Evolutionary conservation across 371 early-diverging fungal genomes (phyloP).

Genomic region (Parasitella parasitica): DNA sequence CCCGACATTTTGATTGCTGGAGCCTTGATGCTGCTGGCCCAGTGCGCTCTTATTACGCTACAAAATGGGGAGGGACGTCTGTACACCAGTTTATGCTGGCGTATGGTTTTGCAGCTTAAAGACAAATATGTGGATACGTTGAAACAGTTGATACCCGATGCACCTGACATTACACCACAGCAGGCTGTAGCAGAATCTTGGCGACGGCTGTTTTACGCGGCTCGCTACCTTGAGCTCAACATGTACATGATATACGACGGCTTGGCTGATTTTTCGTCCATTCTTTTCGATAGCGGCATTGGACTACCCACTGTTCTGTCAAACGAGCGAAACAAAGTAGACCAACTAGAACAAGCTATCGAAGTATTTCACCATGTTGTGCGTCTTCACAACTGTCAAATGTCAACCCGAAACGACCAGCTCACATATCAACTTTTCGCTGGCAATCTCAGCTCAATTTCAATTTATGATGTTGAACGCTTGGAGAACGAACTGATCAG

Average conservation of each 20-base stretch:
- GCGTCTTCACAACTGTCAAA: constrained; percentile 28
- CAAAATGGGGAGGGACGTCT: constrained; percentile 36
- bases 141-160: not conserved
- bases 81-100: constrained; percentile 37
- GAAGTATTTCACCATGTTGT: constrained; percentile 27
- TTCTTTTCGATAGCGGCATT: constrained; percentile 31
- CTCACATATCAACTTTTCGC: constrained; percentile 27
- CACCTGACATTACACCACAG: not conserved
- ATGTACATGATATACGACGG: constrained; percentile 32
- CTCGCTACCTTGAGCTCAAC: constrained; percentile 32
- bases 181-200: constrained; percentile 38
- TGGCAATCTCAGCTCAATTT: constrained; percentile 21
- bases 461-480: constrained; percentile 22
- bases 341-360: constrained; percentile 6
- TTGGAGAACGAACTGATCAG: constrained; percentile 31
- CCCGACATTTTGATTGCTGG: constrained; percentile 26
- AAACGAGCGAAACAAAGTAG: constrained; percentile 13
- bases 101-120: constrained; percentile 33
- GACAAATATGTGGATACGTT: constrained; percentile 20
- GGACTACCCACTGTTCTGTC: constrained; percentile 33
- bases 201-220: constrained; percentile 37
- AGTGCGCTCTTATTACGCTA: constrained; percentile 23
- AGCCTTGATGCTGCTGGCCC: constrained; percentile 25
- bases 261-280: constrained; percentile 19
- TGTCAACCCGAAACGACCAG: constrained; percentile 19